Percentiles rank a stretch among this genome's conserved stretches.
Conservation (phyloP, 2,329 filamentous ascomycete genomes). For the Penicillium sp. region DNA sequence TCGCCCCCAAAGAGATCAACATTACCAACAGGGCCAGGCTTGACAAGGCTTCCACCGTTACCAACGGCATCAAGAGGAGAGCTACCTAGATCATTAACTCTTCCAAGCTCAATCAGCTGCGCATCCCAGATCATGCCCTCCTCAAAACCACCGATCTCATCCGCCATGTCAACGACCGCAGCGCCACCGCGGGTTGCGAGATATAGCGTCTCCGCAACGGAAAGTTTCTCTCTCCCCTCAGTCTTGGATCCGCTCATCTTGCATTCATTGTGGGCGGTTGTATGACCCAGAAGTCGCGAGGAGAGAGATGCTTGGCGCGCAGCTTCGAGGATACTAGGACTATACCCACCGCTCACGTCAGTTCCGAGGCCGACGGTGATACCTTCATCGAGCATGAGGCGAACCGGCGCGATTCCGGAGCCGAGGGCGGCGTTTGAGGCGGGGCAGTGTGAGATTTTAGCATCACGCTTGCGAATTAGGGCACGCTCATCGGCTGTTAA, state of each 20-base stretch:
- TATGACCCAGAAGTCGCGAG: constrained; percentile 58
- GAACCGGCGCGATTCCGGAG: constrained; percentile 69
- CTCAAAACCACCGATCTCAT: constrained; percentile 72
- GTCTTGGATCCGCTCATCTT: constrained; percentile 26
- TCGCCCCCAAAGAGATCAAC: constrained; percentile 93
- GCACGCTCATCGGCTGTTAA: constrained; percentile 61
- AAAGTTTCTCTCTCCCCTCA: constrained; percentile 58
- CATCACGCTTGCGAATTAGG: constrained; percentile 56
- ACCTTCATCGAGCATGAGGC: constrained; percentile 67
- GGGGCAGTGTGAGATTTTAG: constrained; percentile 79
- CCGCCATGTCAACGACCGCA: constrained; percentile 66
- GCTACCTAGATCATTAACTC: constrained; percentile 27
- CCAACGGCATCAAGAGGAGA: constrained; percentile 10
- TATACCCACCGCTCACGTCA: constrained; percentile 85
- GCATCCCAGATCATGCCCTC: constrained; percentile 87
- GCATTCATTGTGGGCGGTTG: constrained; percentile 32
- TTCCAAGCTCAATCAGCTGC: constrained; percentile 67
- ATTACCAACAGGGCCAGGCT: constrained; percentile 51
- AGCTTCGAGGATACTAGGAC: constrained; percentile 73
- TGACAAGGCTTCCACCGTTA: constrained; percentile 22
- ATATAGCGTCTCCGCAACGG: constrained; percentile 80
- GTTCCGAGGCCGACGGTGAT: constrained; percentile 82
- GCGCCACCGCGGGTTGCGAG: constrained; percentile 87
- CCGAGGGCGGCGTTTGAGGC: constrained; percentile 73
- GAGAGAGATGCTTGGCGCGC: constrained; percentile 75